Base-by-base conservation (phyloP, 208 protist species). In the Acanthamoeba castellanii region DNA sequence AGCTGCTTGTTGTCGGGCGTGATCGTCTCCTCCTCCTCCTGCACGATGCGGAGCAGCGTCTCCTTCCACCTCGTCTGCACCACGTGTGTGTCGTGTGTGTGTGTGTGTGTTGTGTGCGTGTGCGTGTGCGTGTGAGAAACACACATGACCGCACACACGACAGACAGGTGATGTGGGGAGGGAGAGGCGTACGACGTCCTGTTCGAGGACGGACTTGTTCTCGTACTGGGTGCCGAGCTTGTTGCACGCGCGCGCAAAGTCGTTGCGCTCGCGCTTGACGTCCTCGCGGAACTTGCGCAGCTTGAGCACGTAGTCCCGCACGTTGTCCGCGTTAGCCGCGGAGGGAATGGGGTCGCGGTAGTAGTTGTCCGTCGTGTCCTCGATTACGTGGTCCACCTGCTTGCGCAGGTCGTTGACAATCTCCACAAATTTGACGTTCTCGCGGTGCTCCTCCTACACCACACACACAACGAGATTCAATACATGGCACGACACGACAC, bases 371-470 rank as follows among this genome's bases (percentile, higher is more conserved):
- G 61, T 61, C 3, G 32, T 61, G 16, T 66, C 47, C 20, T 78
- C 66, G 88, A 66, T 61, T 9, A 93, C 55, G 68, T 74, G 20
- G 9, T 78, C 27, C 64, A 78, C 88, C 30, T 32, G n/a, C 88
- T 93, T 78, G 88, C 88, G 88, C 64, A 93, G 64, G 68, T 93
- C 88, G 68, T 93, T 93, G 45, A 93, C 88, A n/a, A 78, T 78
- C 64, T 93, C 88, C 47, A 78, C 61, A 42, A 93, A 93, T 27
- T 78, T 42, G 64, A 93, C 68, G 66, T 93, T 93, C n/a, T 93
- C 88, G 25, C 68, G 84, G 88, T 93, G 68, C 88, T 93, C 88
- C 55, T 93, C 88, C 81, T 88, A n/a, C 34, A 47, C 8, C 34
- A 78, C 7, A 9, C 6, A 1, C 34, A 78, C 64, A 70, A 70